A percentile compares a stretch with the other conserved stretches of the same genome.
These are phyloP conservation scores for Hemisphaericaspora lyxosophila DNA, from an alignment of 1,139 yeast genomes.

Conservation along the genomic window DNA sequence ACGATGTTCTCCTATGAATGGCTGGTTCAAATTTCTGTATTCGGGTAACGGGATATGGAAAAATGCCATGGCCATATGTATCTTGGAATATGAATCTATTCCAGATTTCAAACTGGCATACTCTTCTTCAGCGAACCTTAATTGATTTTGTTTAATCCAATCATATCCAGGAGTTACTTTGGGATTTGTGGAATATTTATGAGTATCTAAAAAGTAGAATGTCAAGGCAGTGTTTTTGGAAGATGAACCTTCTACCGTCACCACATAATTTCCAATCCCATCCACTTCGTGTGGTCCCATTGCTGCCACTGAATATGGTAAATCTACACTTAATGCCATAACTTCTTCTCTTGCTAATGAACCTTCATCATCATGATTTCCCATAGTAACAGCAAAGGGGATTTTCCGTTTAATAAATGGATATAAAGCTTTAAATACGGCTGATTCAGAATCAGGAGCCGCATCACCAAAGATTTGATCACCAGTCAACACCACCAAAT, in stretches of 20 bases:
- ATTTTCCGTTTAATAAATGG: conserved; percentile 66
- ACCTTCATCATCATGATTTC: conserved; percentile 79
- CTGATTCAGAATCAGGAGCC: conserved; percentile 76
- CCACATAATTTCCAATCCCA: conserved; percentile 79
- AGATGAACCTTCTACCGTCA: conserved; percentile 47
- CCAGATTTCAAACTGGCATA: conserved; percentile 30
- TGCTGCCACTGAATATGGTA: conserved; percentile 68
- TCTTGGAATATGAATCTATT: conserved; percentile 32
- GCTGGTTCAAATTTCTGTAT: conserved; percentile 49
- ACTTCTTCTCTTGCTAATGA: conserved; percentile 58
- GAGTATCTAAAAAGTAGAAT: conserved; percentile 80
- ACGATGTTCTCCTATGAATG: conserved; percentile 55
- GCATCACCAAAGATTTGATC: conserved; percentile 76
- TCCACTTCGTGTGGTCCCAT: conserved; percentile 64
- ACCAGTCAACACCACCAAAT: conserved; percentile 80
- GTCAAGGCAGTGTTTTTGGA: conserved; percentile 51
- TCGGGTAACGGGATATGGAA: conserved; percentile 94
- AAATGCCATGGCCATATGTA: conserved; percentile 76
- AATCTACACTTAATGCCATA: conserved; percentile 51
- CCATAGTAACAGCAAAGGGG: conserved; percentile 71
- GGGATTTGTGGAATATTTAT: conserved; percentile 64
- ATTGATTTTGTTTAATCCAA: conserved; percentile 76
- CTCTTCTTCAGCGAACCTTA: conserved; percentile 54
- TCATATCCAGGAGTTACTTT: conserved; percentile 79
- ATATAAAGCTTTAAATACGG: conserved; percentile 71